Evolutionary conservation across 805 yeast genomes (phyloP), one percentile per base, ranked within the genome.

Genomic region (Metschnikowia rubicola): DNA sequence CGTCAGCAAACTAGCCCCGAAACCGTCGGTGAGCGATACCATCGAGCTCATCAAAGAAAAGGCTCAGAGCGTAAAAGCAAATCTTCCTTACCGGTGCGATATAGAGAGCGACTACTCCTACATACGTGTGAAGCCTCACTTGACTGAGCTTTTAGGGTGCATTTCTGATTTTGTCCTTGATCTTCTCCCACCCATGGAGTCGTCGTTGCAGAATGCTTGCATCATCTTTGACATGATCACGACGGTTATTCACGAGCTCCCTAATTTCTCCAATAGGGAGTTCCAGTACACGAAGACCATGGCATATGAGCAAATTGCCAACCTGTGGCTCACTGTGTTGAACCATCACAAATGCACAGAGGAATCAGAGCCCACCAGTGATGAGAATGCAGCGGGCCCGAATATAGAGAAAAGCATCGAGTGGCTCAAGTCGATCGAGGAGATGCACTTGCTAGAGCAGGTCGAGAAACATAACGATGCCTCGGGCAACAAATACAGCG

Each of bases 41-140:
- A 61, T 84, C 9, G 70, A 65, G 10, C 69, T 80, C 36, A 68
- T 89, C 43, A 62, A 68, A 34, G 56, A 60, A 7, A 79, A 81
- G 57, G 67, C 78, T 40, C 61, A 72, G 17, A 60, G 59, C 4
- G 77, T 87, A 28, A 56, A 67, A 17, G 62, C 63, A 9, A 73
- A 76, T 49, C 65, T 89, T 53, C 96, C 96, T 1, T 88, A 86
- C 63, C 83, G 83, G 54, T 88, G 88, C 52, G 90, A 86, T 56
- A 72, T 76, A 9, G 72, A 77, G 33, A 79, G 86, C 39, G 96
- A 88, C 63, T 88, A 88, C 60, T 81, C 91, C 4, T 88, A 80
- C 62, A 66, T 86, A 47, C 73, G 96, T 47, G 86, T 89, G 33
- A 81, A 86, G 58, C 79, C 85, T 7, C 66, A 71, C 48, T 75